A percentile compares a stretch with the other conserved stretches of the same genome.
These are phyloP conservation scores for Lepidopterella palustris DNA, from an alignment of 495 filamentous ascomycete genomes.

Conservation along the genomic window DNA sequence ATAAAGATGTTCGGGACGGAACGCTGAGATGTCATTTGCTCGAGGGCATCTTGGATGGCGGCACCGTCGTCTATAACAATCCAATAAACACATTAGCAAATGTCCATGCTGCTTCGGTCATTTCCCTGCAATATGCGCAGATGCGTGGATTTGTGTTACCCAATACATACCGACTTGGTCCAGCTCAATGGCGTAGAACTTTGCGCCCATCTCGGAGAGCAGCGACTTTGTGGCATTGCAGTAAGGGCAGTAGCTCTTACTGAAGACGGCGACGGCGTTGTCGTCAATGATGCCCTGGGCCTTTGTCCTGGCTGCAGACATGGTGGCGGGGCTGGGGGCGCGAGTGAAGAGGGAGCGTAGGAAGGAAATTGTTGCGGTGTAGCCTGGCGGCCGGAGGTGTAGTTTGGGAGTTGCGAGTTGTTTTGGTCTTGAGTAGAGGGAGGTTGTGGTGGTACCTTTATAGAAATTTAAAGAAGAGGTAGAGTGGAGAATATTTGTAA, in stretches of 20 bases:
- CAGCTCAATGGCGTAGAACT: conserved; percentile 71
- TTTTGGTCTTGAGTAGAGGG: neutral
- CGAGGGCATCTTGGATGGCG: conserved; percentile 77
- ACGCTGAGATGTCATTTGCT: conserved; percentile 70
- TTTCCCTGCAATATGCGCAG: neutral
- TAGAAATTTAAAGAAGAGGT: neutral
- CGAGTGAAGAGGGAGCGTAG: conserved; percentile 69
- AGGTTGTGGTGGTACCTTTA: neutral
- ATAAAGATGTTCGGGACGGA: conserved; percentile 97
- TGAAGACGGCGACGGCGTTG: conserved; percentile 91
- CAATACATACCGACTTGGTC: conserved; percentile 66
- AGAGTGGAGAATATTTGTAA: neutral
- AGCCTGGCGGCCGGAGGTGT: conserved; percentile 2
- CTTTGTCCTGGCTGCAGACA: conserved; percentile 82
- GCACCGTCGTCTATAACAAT: conserved; percentile 60
- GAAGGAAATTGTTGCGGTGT: conserved; percentile 47
- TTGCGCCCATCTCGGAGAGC: conserved; percentile 61
- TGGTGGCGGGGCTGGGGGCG: conserved; percentile 53
- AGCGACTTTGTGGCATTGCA: conserved; percentile 72
- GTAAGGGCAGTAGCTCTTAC: conserved; percentile 96
- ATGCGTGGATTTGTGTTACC: neutral
- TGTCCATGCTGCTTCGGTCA: conserved; percentile 1
- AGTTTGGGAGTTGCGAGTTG: too few relatives aligned
- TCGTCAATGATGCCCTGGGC: conserved; percentile 84
- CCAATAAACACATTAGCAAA: neutral